Evolutionary conservation across 139 green algal species (phyloP), one percentile per base, ranked within the genome.

Genomic region (Parachlorella kessleri): DNA sequence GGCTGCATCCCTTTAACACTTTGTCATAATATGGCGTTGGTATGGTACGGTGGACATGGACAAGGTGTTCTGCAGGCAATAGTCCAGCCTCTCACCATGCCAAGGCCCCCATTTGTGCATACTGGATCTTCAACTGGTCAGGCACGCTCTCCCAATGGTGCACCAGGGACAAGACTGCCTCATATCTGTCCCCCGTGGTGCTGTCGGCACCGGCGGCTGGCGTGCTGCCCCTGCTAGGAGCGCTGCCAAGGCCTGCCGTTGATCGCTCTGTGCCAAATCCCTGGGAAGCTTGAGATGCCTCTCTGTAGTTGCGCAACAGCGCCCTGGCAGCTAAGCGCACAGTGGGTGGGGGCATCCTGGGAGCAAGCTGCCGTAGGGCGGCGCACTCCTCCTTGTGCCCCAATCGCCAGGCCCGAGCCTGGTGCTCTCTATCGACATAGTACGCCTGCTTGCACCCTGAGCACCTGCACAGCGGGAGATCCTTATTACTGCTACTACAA

Each of bases 101-200:
- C n/a, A 93, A 37, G 0, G 81, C 80, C 1, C 85, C 92, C 92
- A 96, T 94, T 72, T 96, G 90, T 1, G 89, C 91, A 76, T 81
- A 93, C 63, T 71, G 33, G 28, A 84, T 21, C 81, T 94, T 94
- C 10, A 74, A 59, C 7, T 71, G 55, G 10, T 81, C 79, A 33
- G 73, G 59, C 48, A 95, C 75, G 2, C 70, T 8, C 0, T 84
- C 75, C 91, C 89, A 95, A 73, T 96, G 92, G 41, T 84, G 71
- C 65, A 84, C 21, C 64, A 95, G 80, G 4, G 8, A 3, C 67
- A 90, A 42, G 5, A 94, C 67, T 7, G 73, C 79, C 4, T 18
- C 63, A 38, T 66, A 91, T 26, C 64, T 73, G 32, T 72, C 35
- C 66, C 28, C 14, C 37, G 53, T 8, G 4, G 24, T 42, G 35